Evolutionary conservation across 1,139 yeast genomes (phyloP).

Genomic region (Debaryomyces singareniensis): DNA sequence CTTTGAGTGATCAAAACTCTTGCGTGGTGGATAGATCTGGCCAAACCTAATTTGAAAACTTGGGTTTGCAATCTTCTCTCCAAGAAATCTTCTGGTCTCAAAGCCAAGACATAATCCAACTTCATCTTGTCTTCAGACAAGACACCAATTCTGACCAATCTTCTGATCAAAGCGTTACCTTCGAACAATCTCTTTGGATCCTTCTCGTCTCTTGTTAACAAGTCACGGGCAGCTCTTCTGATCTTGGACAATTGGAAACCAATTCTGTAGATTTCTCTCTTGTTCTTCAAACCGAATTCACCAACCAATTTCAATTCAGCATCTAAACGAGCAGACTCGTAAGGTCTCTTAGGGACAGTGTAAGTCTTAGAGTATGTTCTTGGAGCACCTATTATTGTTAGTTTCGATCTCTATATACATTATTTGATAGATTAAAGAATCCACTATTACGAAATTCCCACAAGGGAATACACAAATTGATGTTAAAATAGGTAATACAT

Average conservation of each 20-base stretch:
- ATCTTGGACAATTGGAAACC: conserved; percentile 98
- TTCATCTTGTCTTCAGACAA: conserved; percentile 99
- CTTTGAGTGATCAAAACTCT: conserved; percentile 98
- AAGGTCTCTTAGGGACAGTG: conserved; percentile 98
- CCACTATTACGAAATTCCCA: too few species aligned
- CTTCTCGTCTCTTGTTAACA: conserved; percentile 99
- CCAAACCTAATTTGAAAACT: conserved; percentile 99
- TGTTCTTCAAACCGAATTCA: conserved; percentile 99
- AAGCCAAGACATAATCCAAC: conserved; percentile 99
- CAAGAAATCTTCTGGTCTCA: conserved; percentile 97
- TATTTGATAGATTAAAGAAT: too few species aligned
- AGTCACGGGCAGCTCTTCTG: conserved; percentile 99
- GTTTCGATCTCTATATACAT: conserved; percentile 12
- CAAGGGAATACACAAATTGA: too few species aligned
- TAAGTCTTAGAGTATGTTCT: conserved; percentile 99
- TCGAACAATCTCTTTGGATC: conserved; percentile 99
- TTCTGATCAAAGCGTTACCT: conserved; percentile 99
- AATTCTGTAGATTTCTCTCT: conserved; percentile 99
- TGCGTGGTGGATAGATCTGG: conserved; percentile 99
- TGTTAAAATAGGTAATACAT: too few species aligned
- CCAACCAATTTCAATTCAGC: conserved; percentile 99
- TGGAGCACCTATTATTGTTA: conserved; percentile 72
- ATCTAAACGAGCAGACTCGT: conserved; percentile 98
- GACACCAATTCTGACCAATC: conserved; percentile 98
- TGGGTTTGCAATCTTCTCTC: conserved; percentile 99